Evolutionary conservation across 1,284 basidiomycete species (phyloP).

Genomic region (Singerocomus rubriflavus): DNA sequence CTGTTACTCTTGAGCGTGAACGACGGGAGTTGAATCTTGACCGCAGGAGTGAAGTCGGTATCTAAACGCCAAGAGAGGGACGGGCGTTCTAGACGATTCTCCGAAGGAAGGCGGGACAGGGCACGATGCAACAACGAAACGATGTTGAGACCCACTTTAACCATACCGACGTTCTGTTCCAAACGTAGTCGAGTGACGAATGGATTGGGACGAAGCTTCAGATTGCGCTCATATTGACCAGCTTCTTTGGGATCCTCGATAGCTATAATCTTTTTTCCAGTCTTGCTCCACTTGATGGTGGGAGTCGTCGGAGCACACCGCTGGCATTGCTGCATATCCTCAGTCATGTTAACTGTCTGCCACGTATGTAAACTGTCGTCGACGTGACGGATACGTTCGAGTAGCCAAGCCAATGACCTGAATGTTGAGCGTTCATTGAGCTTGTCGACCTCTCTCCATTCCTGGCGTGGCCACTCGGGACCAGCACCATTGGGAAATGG

Average conservation of each 20-base stretch:
- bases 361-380: conserved; percentile 63
- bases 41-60: conserved; percentile 69
- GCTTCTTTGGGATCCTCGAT: conserved; percentile 84
- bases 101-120: conserved; percentile 71
- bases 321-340: conserved; percentile 51
- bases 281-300: conserved; percentile 68
- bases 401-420: conserved; percentile 79
- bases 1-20: conserved; percentile 80
- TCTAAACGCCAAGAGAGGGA: conserved; percentile 78
- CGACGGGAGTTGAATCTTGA: conserved; percentile 57
- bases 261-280: conserved; percentile 60
- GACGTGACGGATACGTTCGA: conserved; percentile 77
- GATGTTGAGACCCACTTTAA: conserved; percentile 87
- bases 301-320: conserved; percentile 82
- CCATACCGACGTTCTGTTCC: conserved; percentile 63
- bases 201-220: conserved; percentile 84
- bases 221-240: conserved; percentile 80
- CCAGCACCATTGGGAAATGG: conserved; percentile 68
- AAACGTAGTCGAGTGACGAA: conserved; percentile 86
- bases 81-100: conserved; percentile 49
- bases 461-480: conserved; percentile 70
- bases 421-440: conserved; percentile 82
- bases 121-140: conserved; percentile 88
- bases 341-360: conserved; percentile 45
- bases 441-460: conserved; percentile 82